phyloP scores from a whole-genome alignment of 1,284 basidiomycete genomes.

The Puccinia hordei region DNA sequence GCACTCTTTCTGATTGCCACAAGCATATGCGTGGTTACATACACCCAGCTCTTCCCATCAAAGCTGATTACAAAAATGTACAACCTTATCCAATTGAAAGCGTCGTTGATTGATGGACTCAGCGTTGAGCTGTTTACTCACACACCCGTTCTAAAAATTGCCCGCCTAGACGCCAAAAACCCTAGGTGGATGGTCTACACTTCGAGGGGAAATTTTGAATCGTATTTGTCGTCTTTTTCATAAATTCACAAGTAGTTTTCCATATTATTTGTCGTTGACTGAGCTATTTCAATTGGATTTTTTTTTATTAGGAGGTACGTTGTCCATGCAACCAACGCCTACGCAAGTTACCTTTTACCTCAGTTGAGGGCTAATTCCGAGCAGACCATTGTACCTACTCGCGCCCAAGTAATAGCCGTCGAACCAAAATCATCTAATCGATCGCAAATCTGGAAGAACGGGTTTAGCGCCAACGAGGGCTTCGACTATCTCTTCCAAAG shows the following conservation, averaged over 20 bases:
- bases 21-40: not conserved
- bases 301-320: slow-evolving; percentile 64
- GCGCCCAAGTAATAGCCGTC: slow-evolving; percentile 72
- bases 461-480: slow-evolving; percentile 60
- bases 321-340: slow-evolving; percentile 78
- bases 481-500: slow-evolving; percentile 81
- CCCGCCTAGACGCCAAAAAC: slow-evolving; percentile 51
- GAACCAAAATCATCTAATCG: slow-evolving; percentile 62
- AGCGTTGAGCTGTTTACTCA: slow-evolving; percentile 66
- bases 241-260: not conserved
- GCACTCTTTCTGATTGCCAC: slow-evolving; percentile 61
- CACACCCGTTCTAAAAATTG: slow-evolving; percentile 68
- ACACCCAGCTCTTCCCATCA: slow-evolving; percentile 72
- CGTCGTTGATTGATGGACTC: slow-evolving; percentile 35
- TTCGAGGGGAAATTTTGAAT: slow-evolving; percentile 63
- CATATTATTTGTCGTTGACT: not conserved
- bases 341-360: slow-evolving; percentile 70
- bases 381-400: slow-evolving; percentile 68
- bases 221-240: slow-evolving; percentile 38
- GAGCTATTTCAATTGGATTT: not conserved
- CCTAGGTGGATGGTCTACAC: slow-evolving; percentile 66
- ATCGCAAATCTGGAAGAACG: slow-evolving; percentile 51
- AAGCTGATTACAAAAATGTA: slow-evolving; percentile 72
- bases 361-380: slow-evolving; percentile 65
- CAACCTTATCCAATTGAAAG: slow-evolving; percentile 52